phyloP scores from a whole-genome alignment of 2,329 filamentous ascomycete species.

The Colletotrichum sp. region DNA sequence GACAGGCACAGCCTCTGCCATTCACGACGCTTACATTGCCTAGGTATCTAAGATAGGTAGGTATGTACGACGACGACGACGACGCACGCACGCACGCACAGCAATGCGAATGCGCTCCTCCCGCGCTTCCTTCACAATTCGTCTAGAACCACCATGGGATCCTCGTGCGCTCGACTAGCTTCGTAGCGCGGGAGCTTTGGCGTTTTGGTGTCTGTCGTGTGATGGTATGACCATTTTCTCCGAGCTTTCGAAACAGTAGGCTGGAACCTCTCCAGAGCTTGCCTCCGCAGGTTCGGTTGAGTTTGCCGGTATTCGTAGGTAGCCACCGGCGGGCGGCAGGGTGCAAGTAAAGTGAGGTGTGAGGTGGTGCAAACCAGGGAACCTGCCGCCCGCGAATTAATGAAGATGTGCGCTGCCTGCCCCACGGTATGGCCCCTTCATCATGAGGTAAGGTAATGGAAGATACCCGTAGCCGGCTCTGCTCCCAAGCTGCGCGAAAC shows the following conservation, averaged over 20 bases:
- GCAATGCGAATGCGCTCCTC: background rate
- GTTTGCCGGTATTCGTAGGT: background rate
- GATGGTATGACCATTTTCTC: background rate
- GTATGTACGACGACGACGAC: background rate
- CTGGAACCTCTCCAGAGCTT: background rate
- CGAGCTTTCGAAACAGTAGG: conserved; percentile 8
- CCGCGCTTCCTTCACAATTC: background rate
- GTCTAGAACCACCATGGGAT: background rate
- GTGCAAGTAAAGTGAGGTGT: background rate
- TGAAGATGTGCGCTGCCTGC: conserved; percentile 1
- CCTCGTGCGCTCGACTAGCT: background rate
- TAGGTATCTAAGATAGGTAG: too few relatives aligned
- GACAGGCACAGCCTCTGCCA: conserved; percentile 4
- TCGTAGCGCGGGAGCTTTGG: background rate
- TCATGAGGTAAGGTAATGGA: background rate
- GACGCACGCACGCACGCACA: background rate
- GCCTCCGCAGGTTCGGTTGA: background rate
- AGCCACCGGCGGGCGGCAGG: background rate
- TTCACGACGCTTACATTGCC: background rate
- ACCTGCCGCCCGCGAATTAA: background rate
- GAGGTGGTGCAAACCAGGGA: background rate
- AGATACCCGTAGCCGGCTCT: background rate
- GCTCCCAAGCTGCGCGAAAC: background rate
- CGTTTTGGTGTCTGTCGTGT: background rate
- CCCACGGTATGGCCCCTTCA: background rate